phyloP scores from a whole-genome alignment of 78 protist genomes.

The Blattamonas nauphoetae region DNA sequence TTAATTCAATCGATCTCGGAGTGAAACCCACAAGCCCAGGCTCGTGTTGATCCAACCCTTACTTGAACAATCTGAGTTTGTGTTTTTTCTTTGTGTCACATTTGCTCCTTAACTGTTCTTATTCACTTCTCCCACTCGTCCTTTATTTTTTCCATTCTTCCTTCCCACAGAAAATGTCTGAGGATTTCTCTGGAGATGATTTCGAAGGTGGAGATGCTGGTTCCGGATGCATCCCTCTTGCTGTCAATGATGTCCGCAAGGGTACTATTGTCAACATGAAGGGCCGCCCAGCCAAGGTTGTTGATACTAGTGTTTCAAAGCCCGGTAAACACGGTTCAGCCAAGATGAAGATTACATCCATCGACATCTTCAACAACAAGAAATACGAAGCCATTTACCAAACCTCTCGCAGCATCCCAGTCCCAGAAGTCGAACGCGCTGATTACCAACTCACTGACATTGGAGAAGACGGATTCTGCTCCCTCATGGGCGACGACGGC shows the following conservation, averaged over 20 bases:
- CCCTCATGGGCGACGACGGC: slow-evolving; percentile 20
- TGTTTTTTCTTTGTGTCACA: too few species aligned
- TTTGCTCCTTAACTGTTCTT: too few species aligned
- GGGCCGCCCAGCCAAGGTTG: slow-evolving; percentile 45
- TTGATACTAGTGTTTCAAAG: slow-evolving; percentile 28
- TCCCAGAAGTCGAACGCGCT: slow-evolving; percentile 18
- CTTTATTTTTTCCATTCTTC: too few species aligned
- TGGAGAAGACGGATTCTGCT: slow-evolving; percentile 18
- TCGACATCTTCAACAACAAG: slow-evolving; percentile 43
- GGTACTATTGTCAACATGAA: slow-evolving; percentile 27
- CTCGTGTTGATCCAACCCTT: too few species aligned
- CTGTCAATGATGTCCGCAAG: slow-evolving; percentile 8
- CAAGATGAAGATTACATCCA: slow-evolving; percentile 25
- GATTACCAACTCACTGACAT: slow-evolving; percentile 24
- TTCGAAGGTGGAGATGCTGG: background rate
- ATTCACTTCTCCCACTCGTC: too few species aligned
- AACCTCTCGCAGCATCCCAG: slow-evolving; percentile 11
- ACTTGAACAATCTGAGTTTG: too few species aligned
- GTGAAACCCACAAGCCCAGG: too few species aligned
- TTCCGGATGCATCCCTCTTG: slow-evolving; percentile 12
- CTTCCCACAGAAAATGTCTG: too few species aligned
- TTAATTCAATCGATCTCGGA: too few species aligned
- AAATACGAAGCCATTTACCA: slow-evolving; percentile 27
- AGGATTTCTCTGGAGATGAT: slow-evolving; percentile 12
- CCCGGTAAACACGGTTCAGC: slow-evolving; percentile 54